Base-by-base conservation (phyloP, 2,329 filamentous ascomycete species). In the Xylaria sp. region DNA sequence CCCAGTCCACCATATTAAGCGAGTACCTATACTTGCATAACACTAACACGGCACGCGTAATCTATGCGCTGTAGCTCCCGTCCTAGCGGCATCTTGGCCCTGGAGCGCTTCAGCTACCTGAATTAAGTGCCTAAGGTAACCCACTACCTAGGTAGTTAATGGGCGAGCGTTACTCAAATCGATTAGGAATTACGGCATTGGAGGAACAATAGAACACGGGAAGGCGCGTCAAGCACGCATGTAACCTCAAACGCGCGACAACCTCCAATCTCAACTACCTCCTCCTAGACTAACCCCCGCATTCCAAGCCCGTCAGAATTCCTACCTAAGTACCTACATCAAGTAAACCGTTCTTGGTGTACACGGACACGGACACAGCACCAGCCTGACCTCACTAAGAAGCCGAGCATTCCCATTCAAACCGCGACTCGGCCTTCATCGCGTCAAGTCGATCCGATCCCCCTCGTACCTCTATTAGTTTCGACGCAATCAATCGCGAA, bases 401-500 rank as follows among this genome's bases (percentile, higher is more conserved):
- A 13, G 9, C 9, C 9, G n/a, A n/a, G n/a, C n/a, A n/a, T n/a
- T n/a, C n/a, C n/a, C n/a, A n/a, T n/a, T n/a, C n/a, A n/a, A n/a
- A n/a, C n/a, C n/a, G n/a, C n/a, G n/a, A n/a, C n/a, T n/a, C n/a
- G n/a, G n/a, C n/a, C n/a, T n/a, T n/a, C n/a, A n/a, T n/a, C n/a
- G n/a, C n/a, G n/a, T n/a, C 9, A 26, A 26, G 5, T 26, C 9
- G 24, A 26, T 26, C 9, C 24, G 9, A 26, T 26, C 24, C 9
- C 24, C 24, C 24, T 26, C 24, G 6, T 9, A 26, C n/a, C 8
- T 17, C 17, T 9, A 34, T 4, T 5, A 44, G n/a, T n/a, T n/a
- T n/a, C n/a, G n/a, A n/a, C 4, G 17, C 22, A 7, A 38, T 39
- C 39, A 48, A 26, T 50, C 50, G 24, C 24, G 11, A 47, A 60